Conservation (phyloP, 192 early-diverging fungal genomes). For the Helicostylum pulchrum region DNA sequence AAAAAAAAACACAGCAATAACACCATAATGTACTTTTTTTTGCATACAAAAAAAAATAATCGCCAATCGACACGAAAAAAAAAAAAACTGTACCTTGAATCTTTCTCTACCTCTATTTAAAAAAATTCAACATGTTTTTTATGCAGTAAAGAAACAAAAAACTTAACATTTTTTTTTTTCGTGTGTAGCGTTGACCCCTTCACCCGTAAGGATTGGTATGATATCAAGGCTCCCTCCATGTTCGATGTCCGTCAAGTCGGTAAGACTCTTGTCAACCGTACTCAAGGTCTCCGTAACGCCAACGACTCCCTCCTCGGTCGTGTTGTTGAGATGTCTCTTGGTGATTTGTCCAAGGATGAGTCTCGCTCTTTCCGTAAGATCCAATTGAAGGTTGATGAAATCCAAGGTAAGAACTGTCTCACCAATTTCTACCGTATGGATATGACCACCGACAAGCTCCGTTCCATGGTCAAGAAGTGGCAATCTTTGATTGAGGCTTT, state of each 20-base stretch:
- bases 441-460: constrained; percentile 99
- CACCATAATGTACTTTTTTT: not conserved
- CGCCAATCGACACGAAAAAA: not conserved
- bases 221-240: constrained; percentile 96
- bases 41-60: no score
- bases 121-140: no score
- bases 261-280: constrained; percentile 99
- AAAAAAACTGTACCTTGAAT: not conserved
- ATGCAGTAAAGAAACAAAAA: no score
- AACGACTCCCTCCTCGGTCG: constrained; percentile 96
- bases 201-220: constrained; percentile 99
- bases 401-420: constrained; percentile 97
- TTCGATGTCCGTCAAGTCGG: constrained; percentile 94
- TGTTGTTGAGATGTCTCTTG: constrained; percentile 95
- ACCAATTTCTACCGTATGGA: constrained; percentile 99
- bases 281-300: constrained; percentile 96
- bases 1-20: not conserved
- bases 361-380: constrained; percentile 97
- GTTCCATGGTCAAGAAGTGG: constrained; percentile 99
- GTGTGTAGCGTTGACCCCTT: constrained; percentile 91
- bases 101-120: no score
- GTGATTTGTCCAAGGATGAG: constrained; percentile 90
- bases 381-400: constrained; percentile 93
- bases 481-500: constrained; percentile 97
- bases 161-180: no score